These are phyloP conservation scores for Flueggea neowawraea DNA, from an alignment of 441 rosid genomes.

Conservation along the genomic window DNA sequence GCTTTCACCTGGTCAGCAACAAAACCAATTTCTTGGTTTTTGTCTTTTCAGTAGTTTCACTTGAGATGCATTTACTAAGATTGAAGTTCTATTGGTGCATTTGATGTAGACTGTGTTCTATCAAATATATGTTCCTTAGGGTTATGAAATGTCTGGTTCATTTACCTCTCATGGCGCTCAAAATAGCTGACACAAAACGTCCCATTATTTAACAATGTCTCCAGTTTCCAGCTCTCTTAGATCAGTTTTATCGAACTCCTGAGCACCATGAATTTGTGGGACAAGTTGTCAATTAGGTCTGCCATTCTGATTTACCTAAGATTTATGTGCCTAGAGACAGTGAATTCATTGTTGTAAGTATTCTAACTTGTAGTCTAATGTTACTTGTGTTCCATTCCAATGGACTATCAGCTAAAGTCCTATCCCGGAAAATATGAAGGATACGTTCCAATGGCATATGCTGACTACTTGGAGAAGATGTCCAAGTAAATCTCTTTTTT, in stretches of 20 bases:
- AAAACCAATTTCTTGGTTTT: no score
- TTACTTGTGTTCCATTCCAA: neutral
- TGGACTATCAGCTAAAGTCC: constrained; percentile 13
- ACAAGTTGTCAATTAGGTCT: constrained; percentile 15
- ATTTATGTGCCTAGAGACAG: no score
- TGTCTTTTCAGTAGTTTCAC: no score
- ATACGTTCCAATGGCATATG: constrained; percentile 17
- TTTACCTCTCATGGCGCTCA: neutral
- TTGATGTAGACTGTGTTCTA: no score
- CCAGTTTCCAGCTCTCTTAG: constrained; percentile 28
- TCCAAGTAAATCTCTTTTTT: constrained; percentile 4
- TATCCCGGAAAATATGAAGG: constrained; percentile 13
- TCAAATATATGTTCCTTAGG: no score
- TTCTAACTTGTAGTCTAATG: neutral
- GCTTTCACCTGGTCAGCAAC: no score
- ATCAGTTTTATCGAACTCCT: constrained; percentile 21
- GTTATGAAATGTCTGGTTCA: no score
- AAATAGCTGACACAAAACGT: neutral
- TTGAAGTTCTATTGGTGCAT: no score
- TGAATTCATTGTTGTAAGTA: no score
- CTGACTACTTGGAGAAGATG: constrained; percentile 16
- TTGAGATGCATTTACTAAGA: no score
- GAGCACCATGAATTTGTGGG: constrained; percentile 23
- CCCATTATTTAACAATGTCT: neutral
- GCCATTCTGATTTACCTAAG: neutral